Evolutionary conservation across 148 eudicot species (phyloP), one percentile per base, ranked within the genome.

Genomic region (Camellia japonica): DNA sequence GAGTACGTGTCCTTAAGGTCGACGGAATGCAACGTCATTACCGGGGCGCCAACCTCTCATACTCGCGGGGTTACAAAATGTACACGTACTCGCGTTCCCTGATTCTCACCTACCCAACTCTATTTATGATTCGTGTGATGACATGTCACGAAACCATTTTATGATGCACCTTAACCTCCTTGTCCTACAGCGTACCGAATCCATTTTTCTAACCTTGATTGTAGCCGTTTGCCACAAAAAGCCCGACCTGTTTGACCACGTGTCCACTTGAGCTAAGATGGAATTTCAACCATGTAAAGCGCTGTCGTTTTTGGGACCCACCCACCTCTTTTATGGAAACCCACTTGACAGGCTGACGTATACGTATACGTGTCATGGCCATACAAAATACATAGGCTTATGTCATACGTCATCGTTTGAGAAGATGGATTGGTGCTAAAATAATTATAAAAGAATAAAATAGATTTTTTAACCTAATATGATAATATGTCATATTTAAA

Each of bases 261-360:
- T 42, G 67, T 58, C 66, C 54, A n/a, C 16, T 12, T 2, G 54
- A 30, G 56, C n/a, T 10, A 14, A 11, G 79, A 47, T 14, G 75
- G 75, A 58, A 79, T 69, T 69, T 19, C 10, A 44, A 79, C 81
- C 75, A 43, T 42, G 43, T 69, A 14, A 79, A 69, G 68, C 44
- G 55, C 6, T 44, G 81, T 41, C 66, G 68, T 43, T 52, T 18
- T 38, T 1, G 7, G 68, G 81, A 11, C 81, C 74, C 81, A 13
- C 41, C 54, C 38, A 30, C 38, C 38, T 30, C 38, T 30, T 30
- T 30, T 30, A 30, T 30, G 38, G 38, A 30, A 30, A 30, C 56
- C 23, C 44, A 47, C 18, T 55, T 61, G 9, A 14, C 46, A 46
- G 6, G 44, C 60, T 65, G 71, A 62, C 49, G 46, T 62, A 18